These are phyloP conservation scores for Candida methanosorbosa DNA, from an alignment of 805 yeast genomes.

Conservation along the genomic window DNA sequence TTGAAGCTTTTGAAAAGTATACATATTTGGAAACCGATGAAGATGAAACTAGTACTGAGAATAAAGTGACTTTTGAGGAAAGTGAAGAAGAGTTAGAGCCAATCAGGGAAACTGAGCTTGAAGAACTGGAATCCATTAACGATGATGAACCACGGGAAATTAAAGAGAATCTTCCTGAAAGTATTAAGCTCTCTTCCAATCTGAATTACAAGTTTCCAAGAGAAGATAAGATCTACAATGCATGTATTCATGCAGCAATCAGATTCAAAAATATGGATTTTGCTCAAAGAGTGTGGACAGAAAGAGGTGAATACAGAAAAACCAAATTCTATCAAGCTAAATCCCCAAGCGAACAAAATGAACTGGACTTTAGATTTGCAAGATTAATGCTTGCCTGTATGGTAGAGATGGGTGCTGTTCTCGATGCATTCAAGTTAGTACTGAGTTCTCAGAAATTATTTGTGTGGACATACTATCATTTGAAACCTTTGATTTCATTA, in stretches of 20 bases:
- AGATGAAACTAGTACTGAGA: slow-evolving; percentile 10
- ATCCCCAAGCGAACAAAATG: slow-evolving; percentile 27
- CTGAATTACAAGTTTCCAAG: slow-evolving; percentile 26
- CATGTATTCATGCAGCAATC: slow-evolving; percentile 61
- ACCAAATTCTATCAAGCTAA: slow-evolving; percentile 38
- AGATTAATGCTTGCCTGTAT: slow-evolving; percentile 55
- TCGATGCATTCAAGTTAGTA: slow-evolving; percentile 66
- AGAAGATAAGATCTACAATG: slow-evolving; percentile 43
- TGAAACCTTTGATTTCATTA: slow-evolving; percentile 31
- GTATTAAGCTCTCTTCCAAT: slow-evolving; percentile 2
- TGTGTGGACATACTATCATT: slow-evolving; percentile 51
- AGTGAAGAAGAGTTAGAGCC: slow-evolving; percentile 7
- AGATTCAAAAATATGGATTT: slow-evolving; percentile 43
- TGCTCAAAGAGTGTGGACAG: slow-evolving; percentile 66
- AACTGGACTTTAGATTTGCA: slow-evolving; percentile 63
- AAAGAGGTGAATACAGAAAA: slow-evolving; percentile 67
- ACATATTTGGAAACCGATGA: slow-evolving; percentile 26
- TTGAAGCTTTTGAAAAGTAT: slow-evolving; percentile 24
- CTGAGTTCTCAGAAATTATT: slow-evolving; percentile 60
- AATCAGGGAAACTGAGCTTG: slow-evolving; percentile 7
- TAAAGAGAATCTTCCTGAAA: slow-evolving; percentile 4
- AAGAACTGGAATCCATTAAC: neutral
- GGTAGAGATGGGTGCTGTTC: slow-evolving; percentile 41
- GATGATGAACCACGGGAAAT: too few species aligned
- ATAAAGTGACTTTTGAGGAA: slow-evolving; percentile 10